Base-by-base conservation (phyloP, 2,329 filamentous ascomycete genomes). In the Ophiosphaerella korrae region DNA sequence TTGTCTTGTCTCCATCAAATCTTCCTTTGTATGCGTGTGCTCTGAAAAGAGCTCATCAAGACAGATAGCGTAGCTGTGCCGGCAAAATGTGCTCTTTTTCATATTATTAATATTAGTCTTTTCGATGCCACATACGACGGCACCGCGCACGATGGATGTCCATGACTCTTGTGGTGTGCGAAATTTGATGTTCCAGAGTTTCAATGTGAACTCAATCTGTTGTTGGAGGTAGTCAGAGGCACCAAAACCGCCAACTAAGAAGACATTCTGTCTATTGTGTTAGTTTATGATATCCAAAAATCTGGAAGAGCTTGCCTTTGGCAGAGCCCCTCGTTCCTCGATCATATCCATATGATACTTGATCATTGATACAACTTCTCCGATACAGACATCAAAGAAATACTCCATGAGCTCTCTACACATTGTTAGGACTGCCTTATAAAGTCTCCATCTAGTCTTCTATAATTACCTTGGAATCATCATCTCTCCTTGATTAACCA, bases 111-210 rank as follows among this genome's bases (percentile, higher is more conserved):
- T 38, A 4, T 21, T 50, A 3, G 16, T 23, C 38, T 63, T 66
- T 42, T 66, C 64, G 21, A 69, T 59, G 14, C 64, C 66, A 29
- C 52, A 63, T n/a, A 66, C 48, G 3, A 64, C 58, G 8, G 64
- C 62, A 13, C 66, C 66, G 45, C 44, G 61, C 18, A 63, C 60
- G 40, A 60, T 53, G 5, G 55, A 53, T 32, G 65, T 44, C 67
- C 63, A 58, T 24, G 58, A 63, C 11, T 51, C 51, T 14, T 62
- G 42, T 7, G 60, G 62, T 29, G 37, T 46, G 16, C 56, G 56
- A 11, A 65, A 37, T 13, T 55, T 36, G 31, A 63, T 50, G 5
- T 54, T 41, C 43, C 44, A 49, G 7, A 31, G 37, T 3, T 42
- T 36, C 2, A 62, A 33, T 26, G 55, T 48, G 42, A 55, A 21